Percentiles rank a stretch among this genome's conserved stretches.
Conservation (phyloP, 2,329 filamentous ascomycete genomes). For the Apiospora aurea region DNA sequence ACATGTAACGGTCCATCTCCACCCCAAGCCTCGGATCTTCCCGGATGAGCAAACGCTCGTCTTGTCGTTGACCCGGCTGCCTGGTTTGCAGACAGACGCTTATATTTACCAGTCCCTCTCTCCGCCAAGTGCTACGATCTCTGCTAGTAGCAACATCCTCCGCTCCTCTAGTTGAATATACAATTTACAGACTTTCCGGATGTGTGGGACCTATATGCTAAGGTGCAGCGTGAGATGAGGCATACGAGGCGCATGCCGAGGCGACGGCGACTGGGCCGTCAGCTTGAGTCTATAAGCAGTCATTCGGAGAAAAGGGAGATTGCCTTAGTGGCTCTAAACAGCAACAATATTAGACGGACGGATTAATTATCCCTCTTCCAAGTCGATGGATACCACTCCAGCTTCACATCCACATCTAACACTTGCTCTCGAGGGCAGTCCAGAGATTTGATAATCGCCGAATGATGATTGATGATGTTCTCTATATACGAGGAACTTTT, state of each 20-base stretch:
- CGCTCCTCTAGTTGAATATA: too few relatives aligned
- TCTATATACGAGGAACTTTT: conserved; percentile 4
- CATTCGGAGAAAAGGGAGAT: neutral
- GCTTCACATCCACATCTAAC: neutral
- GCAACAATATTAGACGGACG: neutral
- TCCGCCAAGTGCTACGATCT: too few relatives aligned
- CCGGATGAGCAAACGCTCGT: conserved; percentile 1
- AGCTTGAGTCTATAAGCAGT: too few relatives aligned
- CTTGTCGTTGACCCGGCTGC: conserved; percentile 5
- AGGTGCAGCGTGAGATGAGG: too few relatives aligned
- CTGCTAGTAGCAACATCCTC: too few relatives aligned
- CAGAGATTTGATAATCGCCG: neutral
- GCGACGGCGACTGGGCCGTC: too few relatives aligned
- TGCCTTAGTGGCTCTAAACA: too few relatives aligned
- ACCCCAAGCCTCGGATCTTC: conserved; percentile 18
- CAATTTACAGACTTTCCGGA: too few relatives aligned
- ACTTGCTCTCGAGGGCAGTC: neutral
- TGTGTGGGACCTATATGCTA: too few relatives aligned
- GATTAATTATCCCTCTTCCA: neutral
- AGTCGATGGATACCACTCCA: neutral
- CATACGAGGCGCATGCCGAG: too few relatives aligned
- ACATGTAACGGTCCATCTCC: neutral
- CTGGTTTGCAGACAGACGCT: neutral
- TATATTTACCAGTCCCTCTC: neutral
- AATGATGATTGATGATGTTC: conserved; percentile 5